phyloP scores from a whole-genome alignment of 768 basidiomycete genomes.

The Phanerochaete sordida region DNA sequence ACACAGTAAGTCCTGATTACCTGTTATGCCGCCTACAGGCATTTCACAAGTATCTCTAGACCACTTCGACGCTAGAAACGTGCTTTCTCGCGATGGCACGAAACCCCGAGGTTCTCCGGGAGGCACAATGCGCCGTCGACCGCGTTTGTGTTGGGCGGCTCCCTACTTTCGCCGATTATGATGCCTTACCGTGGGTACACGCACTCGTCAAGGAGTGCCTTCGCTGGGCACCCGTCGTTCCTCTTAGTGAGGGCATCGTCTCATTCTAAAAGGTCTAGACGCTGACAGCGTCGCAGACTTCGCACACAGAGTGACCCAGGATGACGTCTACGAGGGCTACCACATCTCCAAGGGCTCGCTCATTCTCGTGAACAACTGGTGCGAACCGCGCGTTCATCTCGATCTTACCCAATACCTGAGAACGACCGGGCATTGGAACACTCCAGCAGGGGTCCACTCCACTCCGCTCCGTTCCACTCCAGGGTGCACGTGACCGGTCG shows the following conservation, averaged over 20 bases:
- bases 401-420: too few species aligned
- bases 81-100: constrained; percentile 12
- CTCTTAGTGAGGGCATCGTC: background rate
- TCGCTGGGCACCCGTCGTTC: constrained; percentile 13
- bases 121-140: constrained; percentile 10
- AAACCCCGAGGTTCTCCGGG: constrained; percentile 7
- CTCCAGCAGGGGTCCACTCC: too few species aligned
- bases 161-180: constrained; percentile 21
- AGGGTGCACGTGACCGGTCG: too few species aligned
- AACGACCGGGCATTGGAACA: too few species aligned
- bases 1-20: background rate
- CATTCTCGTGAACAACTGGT: constrained; percentile 8
- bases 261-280: background rate
- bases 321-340: constrained; percentile 20
- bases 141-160: constrained; percentile 7
- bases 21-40: background rate
- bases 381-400: too few species aligned
- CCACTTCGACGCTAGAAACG: background rate
- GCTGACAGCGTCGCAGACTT: background rate
- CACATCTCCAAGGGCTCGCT: background rate
- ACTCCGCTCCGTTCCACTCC: too few species aligned
- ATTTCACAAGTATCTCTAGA: background rate
- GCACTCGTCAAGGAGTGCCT: constrained; percentile 30
- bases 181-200: constrained; percentile 23
- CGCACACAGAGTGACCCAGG: constrained; percentile 9